Evolutionary conservation across 2,329 filamentous ascomycete genomes (phyloP), one percentile per base, ranked within the genome.

Genomic region (Teratosphaeria pseudoeucalypti): DNA sequence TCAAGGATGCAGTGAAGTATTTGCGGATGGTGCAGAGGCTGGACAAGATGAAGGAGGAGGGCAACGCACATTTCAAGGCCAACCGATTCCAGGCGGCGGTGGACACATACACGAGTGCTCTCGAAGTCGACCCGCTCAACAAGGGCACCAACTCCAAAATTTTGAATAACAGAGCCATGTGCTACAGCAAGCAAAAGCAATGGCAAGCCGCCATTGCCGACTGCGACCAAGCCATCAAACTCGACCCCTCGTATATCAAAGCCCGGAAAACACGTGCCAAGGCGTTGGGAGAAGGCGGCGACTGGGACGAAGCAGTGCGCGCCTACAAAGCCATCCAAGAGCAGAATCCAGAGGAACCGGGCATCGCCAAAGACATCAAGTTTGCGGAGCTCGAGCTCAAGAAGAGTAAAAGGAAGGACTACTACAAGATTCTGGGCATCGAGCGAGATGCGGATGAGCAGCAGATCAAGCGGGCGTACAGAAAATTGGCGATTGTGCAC

Each of bases 401-500:
- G 85, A 97, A 97, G 86, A 89, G 88, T 74, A 88, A 92, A 77
- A 83, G 94, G 63, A 99, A 99, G 77, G 94, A 99, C 72, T 97
- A 96, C 78, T 99, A 99, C 81, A 96, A 96, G 83, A 96, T 97
- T 66, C 84, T 99, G 57, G 89, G 87, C 6, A 78, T 99, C 9
- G 80, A 88, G 60, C 97, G 96, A 80, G 88, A 92, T 63, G 91
- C 91, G 43, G 83, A 83, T 49, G 90, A 95, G 26, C 81, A 81
- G 60, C 85, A 94, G 58, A 94, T 99, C 79, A 99, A 97, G 82
- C 92, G 92, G 78, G 94, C 92, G 1, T 99, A 99, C 79, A 86
- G 92, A 65, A 96, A 94, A 76, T 82, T 96, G 71, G 94, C 94
- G 59, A 92, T 99, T 67, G 81, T 92, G 65, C 89, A 96, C 73